These are phyloP conservation scores for Lanzia echinophila DNA, from an alignment of 2,329 filamentous ascomycete species.

Conservation along the genomic window DNA sequence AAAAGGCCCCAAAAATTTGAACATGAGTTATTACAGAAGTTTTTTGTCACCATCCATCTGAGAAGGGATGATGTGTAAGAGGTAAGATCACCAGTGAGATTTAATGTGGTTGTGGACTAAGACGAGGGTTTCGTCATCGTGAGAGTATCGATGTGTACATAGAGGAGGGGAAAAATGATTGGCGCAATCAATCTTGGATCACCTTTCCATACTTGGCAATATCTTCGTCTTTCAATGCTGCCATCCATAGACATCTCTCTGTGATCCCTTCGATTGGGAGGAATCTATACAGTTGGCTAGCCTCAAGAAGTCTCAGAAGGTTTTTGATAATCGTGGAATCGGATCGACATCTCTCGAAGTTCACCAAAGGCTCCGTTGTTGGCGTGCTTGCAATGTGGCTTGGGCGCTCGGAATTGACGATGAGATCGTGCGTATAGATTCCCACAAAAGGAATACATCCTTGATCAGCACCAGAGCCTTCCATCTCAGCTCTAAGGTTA, in stretches of 20 bases:
- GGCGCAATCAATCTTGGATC: constrained; percentile 24
- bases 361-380: constrained; percentile 62
- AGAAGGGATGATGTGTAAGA: not conserved
- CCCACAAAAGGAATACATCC: constrained; percentile 82
- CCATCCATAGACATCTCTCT: constrained; percentile 80
- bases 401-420: constrained; percentile 75
- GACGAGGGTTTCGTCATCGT: not conserved
- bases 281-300: constrained; percentile 68
- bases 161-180: too few species aligned
- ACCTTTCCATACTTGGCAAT: constrained; percentile 44
- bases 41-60: not conserved
- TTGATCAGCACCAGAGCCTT: constrained; percentile 52
- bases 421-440: constrained; percentile 75
- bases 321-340: constrained; percentile 75
- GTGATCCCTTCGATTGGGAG: constrained; percentile 69
- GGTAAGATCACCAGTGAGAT: not conserved
- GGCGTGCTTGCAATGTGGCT: constrained; percentile 65
- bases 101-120: not conserved
- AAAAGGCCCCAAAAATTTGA: constrained; percentile 10
- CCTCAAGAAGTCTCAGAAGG: constrained; percentile 69
- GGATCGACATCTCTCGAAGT: constrained; percentile 75
- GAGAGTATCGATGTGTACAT: not conserved
- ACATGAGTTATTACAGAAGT: constrained; percentile 8
- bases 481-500: constrained; percentile 73
- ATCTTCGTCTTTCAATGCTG: constrained; percentile 68